Base-by-base conservation (phyloP, 2,329 filamentous ascomycete genomes). In the Aquanectria penicillioides region DNA sequence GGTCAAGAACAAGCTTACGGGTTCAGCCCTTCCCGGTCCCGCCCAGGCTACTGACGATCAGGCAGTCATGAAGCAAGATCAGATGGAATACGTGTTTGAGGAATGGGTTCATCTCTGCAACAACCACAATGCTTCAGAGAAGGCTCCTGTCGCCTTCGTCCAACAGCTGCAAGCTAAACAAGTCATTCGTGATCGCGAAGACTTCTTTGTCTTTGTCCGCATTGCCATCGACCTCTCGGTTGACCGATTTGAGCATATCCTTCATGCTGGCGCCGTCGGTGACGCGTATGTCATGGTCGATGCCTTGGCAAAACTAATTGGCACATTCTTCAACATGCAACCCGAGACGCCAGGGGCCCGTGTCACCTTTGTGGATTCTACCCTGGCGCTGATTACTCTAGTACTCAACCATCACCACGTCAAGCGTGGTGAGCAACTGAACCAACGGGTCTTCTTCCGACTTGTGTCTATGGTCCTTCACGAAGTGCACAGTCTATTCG, bases 51-150 rank as follows among this genome's bases (percentile, higher is more conserved):
- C 83, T 18, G 86, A 89, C 55, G 83, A 86, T 46, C 67, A 70
- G 26, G 52, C 46, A 33, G 74, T 79, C 33, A 81, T 86, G 26
- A 89, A 89, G 66, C 87, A 89, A 62, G 92, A 97, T 61, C 93
- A 97, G 74, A 87, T 97, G 77, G 93, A 96, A 68, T 98, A 99
- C 72, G 85, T 97, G 17, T 97, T 99, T 70, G 93, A 94, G 37
- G 95, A 99, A 78, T 99, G 95, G 95, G 86, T 94, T 23, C 88
- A 90, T 59, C 84, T 97, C 7, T 90, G 85, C 78, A 90, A 90
- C 74, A 92, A 93, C 68, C 85, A 88, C n/a, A 87, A 89, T 65
- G 87, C 89, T 4, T 88, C 89, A 4, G 90, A 93, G 61, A 91
- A 90, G 70, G 86, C 89, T 0, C 82, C 88, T 51, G 80, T 85